These are phyloP conservation scores for Euphrasia arctica DNA, from an alignment of 305 asterid species.

Conservation along the genomic window DNA sequence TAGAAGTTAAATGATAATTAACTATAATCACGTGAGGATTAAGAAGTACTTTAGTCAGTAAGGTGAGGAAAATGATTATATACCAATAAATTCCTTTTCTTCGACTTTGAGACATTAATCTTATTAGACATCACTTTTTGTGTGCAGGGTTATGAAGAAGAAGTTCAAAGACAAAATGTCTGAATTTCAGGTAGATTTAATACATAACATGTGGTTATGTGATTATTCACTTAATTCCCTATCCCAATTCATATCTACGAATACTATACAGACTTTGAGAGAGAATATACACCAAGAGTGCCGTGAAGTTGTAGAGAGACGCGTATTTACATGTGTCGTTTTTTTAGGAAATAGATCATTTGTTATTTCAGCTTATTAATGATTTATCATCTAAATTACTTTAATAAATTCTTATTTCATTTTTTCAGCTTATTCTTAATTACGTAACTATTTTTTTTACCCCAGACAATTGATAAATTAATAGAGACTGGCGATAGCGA, in stretches of 20 bases:
- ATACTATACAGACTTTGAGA: slow-evolving; percentile 67
- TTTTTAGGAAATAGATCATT: slow-evolving; percentile 17
- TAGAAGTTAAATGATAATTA: too few relatives aligned
- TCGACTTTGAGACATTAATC: slow-evolving; percentile 21
- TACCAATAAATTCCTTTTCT: slow-evolving; percentile 13
- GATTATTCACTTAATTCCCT: slow-evolving; percentile 12
- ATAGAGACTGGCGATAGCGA: slow-evolving; percentile 90
- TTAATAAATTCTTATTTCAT: slow-evolving; percentile 27
- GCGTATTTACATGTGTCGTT: slow-evolving; percentile 81
- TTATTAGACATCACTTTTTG: slow-evolving; percentile 19
- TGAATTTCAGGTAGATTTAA: slow-evolving; percentile 57
- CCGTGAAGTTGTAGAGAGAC: slow-evolving; percentile 97
- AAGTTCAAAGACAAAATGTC: slow-evolving; percentile 85
- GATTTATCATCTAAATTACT: slow-evolving; percentile 5
- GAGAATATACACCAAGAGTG: slow-evolving; percentile 91
- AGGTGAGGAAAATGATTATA: neutral
- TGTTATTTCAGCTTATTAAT: slow-evolving; percentile 25
- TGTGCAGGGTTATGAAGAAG: slow-evolving; percentile 81
- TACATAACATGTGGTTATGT: slow-evolving; percentile 6
- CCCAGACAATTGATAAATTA: slow-evolving; percentile 74
- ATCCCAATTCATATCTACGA: slow-evolving; percentile 20
- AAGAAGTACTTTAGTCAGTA: too few relatives aligned
- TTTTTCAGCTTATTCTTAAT: slow-evolving; percentile 12
- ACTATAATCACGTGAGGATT: too few relatives aligned
- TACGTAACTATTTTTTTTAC: neutral